phyloP scores from a whole-genome alignment of 768 basidiomycete species.

The Suillus decipiens region DNA sequence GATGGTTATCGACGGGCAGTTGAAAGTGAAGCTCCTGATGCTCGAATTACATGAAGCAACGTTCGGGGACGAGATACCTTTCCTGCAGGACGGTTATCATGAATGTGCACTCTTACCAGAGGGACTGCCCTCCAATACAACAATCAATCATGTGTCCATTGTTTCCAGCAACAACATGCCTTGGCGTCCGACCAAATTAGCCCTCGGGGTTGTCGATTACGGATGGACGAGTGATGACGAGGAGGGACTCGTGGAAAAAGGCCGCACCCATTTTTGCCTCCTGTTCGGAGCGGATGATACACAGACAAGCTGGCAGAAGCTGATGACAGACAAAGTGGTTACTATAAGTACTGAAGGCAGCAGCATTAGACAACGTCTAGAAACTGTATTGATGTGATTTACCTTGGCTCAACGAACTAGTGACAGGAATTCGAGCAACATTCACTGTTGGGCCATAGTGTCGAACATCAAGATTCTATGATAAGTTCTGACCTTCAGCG shows the following conservation, averaged over 20 bases:
- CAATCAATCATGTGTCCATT: background rate
- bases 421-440: background rate
- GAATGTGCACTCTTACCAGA: background rate
- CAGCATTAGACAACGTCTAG: slow-evolving; percentile 13
- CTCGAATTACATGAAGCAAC: background rate
- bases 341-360: slow-evolving; percentile 15
- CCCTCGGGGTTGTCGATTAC: slow-evolving; percentile 24
- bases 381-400: background rate
- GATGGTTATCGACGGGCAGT: background rate
- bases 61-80: background rate
- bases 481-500: too few relatives aligned
- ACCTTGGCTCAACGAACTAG: slow-evolving; percentile 18
- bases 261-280: slow-evolving; percentile 21
- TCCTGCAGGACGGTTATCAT: background rate
- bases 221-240: slow-evolving; percentile 18
- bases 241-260: slow-evolving; percentile 12
- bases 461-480: background rate
- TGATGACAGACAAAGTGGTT: slow-evolving; percentile 20
- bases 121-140: too few relatives aligned
- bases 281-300: slow-evolving; percentile 14
- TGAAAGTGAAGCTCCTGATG: background rate
- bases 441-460: background rate
- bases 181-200: slow-evolving; percentile 12
- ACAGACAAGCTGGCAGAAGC: slow-evolving; percentile 14
- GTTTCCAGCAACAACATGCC: background rate